Percentiles rank a stretch among this genome's conserved stretches.
phyloP scores from a whole-genome alignment of 2,329 filamentous ascomycete genomes.

The Phyllosticta citribraziliensis region DNA sequence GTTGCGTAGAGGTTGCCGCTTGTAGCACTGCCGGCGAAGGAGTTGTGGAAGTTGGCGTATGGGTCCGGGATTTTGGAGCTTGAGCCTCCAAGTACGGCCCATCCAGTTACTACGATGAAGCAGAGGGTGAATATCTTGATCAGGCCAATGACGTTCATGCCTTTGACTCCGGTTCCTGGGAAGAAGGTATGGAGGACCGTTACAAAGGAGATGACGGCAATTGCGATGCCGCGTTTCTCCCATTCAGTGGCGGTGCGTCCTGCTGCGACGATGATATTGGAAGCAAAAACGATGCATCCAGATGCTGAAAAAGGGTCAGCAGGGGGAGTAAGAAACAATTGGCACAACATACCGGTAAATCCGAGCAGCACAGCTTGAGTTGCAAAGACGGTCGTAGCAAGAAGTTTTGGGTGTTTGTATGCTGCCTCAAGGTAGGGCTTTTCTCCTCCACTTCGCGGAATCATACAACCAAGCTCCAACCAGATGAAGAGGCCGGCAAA shows the following conservation, averaged over 20 bases:
- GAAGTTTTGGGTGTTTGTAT: constrained; percentile 52
- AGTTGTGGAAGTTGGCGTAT: constrained; percentile 19
- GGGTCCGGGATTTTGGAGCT: constrained; percentile 19
- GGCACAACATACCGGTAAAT: constrained; percentile 29
- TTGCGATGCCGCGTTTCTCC: constrained; percentile 40
- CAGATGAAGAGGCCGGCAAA: constrained; percentile 52
- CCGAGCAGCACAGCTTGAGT: constrained; percentile 54
- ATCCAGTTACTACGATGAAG: constrained; percentile 30
- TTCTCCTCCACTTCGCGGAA: constrained; percentile 55
- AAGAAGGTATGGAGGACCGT: constrained; percentile 30
- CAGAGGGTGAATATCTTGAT: constrained; percentile 29
- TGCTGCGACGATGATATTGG: constrained; percentile 53
- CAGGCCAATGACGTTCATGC: constrained; percentile 32
- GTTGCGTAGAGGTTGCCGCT: constrained; percentile 55
- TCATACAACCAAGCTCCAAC: constrained; percentile 61
- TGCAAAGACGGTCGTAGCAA: constrained; percentile 55
- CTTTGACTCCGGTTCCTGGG: constrained; percentile 25
- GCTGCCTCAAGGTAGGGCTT: constrained; percentile 66
- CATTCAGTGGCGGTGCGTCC: constrained; percentile 42
- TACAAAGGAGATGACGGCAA: constrained; percentile 28
- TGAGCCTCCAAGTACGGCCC: constrained; percentile 21
- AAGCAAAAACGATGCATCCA: constrained; percentile 60
- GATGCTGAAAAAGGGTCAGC: constrained; percentile 33
- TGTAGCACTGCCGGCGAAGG: constrained; percentile 19
- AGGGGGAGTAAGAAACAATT: not conserved